These are phyloP conservation scores for Sugiyamaella lignohabitans DNA, from an alignment of 805 yeast species.

Conservation along the genomic window DNA sequence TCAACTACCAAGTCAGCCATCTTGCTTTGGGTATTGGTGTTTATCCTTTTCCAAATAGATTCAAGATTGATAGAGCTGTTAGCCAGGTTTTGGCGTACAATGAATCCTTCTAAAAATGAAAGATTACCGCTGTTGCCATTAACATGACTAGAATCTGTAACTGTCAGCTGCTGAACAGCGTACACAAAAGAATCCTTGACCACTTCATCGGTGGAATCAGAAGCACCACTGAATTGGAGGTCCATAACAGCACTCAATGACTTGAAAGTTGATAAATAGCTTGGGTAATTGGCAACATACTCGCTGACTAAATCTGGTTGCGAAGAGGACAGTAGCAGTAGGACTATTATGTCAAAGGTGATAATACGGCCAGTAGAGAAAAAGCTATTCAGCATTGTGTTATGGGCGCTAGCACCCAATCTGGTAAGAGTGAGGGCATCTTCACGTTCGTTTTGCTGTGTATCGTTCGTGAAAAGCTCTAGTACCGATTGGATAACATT, in stretches of 20 bases:
- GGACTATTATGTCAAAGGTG: constrained; percentile 5
- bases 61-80: not conserved
- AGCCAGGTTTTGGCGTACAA: not conserved
- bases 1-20: not conserved
- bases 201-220: not conserved
- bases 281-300: constrained; percentile 7
- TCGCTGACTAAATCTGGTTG: constrained; percentile 5
- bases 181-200: not conserved
- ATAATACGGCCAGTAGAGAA: constrained; percentile 2
- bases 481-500: constrained; percentile 5
- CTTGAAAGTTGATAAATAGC: constrained; percentile 6
- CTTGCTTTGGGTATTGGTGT: not conserved
- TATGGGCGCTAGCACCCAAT: constrained; percentile 7
- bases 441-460: not conserved
- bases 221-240: not conserved
- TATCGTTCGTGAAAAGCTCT: not conserved
- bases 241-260: constrained; percentile 8
- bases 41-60: not conserved
- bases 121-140: not conserved
- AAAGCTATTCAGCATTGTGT: constrained; percentile 4
- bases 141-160: not conserved
- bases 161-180: not conserved
- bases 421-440: not conserved
- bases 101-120: not conserved
- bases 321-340: constrained; percentile 10